Evolutionary conservation across 2,329 filamentous ascomycete species (phyloP), one percentile per base, ranked within the genome.

Genomic region (Falciphora oryzae): DNA sequence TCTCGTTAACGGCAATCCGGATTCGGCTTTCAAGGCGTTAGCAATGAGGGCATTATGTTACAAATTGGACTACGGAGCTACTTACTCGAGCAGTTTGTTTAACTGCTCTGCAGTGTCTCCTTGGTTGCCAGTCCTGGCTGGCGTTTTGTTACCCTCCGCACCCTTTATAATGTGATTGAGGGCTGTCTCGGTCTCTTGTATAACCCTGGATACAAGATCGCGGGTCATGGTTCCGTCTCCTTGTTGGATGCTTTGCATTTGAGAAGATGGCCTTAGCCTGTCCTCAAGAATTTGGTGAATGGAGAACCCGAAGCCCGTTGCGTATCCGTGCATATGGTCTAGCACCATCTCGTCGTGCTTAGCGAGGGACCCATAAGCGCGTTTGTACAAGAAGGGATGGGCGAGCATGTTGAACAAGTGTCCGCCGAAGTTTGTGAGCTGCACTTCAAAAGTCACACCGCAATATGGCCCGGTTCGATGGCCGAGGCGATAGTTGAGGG

Each of bases 391-490:
- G 1, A 66, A 58, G 3, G 57, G 59, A 38, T 68, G 65, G 6
- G 64, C 63, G 60, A 68, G n/a, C n/a, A 59, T 64, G 62, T 68
- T 68, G 57, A 66, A 68, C 2, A 68, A 57, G 38, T 62, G 56
- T 16, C 65, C 65, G 18, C 64, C 61, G 25, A 66, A 50, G 28
- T 53, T 66, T 22, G 66, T 68, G 22, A 66, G 38, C 53, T 68
- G 66, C 18, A 68, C 44, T 58, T 68, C 65, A 32, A 68, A 68
- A 29, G 64, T 29, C 16, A 68, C 60, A n/a, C 59, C 28, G 32
- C 38, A 58, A 27, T 61, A 68, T 11, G 61, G 53, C 29, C 31
- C 62, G 22, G 57, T 38, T 44, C 35, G 27, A 16, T 61, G n/a
- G 38, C 62, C 61, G 18, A 67, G 57, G 29, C 64, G 63, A 44